A percentile compares a stretch with the other conserved stretches of the same genome.
Conservation (phyloP, 1,284 basidiomycete species). For the Cutaneotrichosporon cutaneum region DNA sequence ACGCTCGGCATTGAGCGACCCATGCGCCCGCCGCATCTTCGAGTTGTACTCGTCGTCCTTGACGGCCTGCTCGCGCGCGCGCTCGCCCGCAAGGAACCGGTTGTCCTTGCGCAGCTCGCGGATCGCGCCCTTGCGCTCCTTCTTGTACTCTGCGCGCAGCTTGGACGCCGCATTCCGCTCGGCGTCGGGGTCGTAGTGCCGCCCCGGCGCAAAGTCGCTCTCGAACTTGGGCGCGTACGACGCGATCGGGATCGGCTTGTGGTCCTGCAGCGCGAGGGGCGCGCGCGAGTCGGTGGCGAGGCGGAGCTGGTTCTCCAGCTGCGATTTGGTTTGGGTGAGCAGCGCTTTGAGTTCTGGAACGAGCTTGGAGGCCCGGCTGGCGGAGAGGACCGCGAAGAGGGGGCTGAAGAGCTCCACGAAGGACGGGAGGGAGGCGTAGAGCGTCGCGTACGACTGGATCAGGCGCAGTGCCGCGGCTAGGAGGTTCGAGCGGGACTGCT, state of each 20-base stretch:
- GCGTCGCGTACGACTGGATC: conserved; percentile 65
- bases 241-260: conserved; percentile 94
- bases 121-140: conserved; percentile 96
- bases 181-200: conserved; percentile 87
- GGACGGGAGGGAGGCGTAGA: conserved; percentile 73
- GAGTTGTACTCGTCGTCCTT: conserved; percentile 77
- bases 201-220: conserved; percentile 63
- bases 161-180: conserved; percentile 86
- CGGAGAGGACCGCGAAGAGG: conserved; percentile 61
- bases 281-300: conserved; percentile 70
- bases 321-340: conserved; percentile 54
- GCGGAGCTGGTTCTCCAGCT: conserved; percentile 65
- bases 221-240: conserved; percentile 95
- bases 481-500: conserved; percentile 54
- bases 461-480: conserved; percentile 65
- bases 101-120: conserved; percentile 94
- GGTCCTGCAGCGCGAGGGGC: conserved; percentile 83
- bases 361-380: conserved; percentile 59
- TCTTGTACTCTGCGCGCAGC: conserved; percentile 83
- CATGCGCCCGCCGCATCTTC: conserved; percentile 78
- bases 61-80: conserved; percentile 76
- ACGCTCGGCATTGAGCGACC: conserved; percentile 80
- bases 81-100: conserved; percentile 83
- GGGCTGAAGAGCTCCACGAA: conserved; percentile 83
- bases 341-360: conserved; percentile 60